Base-by-base conservation (phyloP, 2,329 filamentous ascomycete species). In the Davidsoniella virescens region DNA sequence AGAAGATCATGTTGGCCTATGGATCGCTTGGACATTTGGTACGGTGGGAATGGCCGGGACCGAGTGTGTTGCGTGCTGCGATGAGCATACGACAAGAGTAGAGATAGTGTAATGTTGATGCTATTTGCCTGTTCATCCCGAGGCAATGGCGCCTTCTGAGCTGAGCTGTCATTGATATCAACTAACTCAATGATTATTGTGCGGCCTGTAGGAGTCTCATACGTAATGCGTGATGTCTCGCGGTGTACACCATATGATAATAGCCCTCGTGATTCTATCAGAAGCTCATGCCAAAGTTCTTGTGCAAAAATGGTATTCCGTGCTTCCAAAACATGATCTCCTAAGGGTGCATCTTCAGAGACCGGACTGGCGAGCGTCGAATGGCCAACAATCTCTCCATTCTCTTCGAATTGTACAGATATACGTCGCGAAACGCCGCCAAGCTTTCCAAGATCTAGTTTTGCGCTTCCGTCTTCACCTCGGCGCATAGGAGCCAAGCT, bases 211-310 rank as follows among this genome's bases (percentile, higher is more conserved):
- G 71, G 68, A 1, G 77, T 62, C 2, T 70, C 66, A 57, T 78
- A 76, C 8, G 69, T 68, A 40, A 87, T 69, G 2, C 70, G 65
- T 23, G 75, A 67, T 12, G 73, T 77, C 36, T 76, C 71, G 12
- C 80, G 73, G 23, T 72, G 73, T 10, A 95, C 80, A 8, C 81
- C 77, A 54, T 84, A 80, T 9, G 80, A 78, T 2, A 81, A 72
- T 18, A 94, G 69, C 0, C 73, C 72, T 14, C 87, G 81, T 0
- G 84, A 80, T 64, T 98, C 92, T 16, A 86, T 75, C 48, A 82
- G 80, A 53, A 96, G 70, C 64, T 98, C 92, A 57, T 94, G 80
- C 73, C 87, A 95, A 1, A 98, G 67, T 61, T 98, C 92, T 60
- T 88, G 81, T 25, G 84, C 79, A 58, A 85, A 87, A 17, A 90